Evolutionary conservation across 441 rosid genomes (phyloP).

Genomic region (Sinapis alba): DNA sequence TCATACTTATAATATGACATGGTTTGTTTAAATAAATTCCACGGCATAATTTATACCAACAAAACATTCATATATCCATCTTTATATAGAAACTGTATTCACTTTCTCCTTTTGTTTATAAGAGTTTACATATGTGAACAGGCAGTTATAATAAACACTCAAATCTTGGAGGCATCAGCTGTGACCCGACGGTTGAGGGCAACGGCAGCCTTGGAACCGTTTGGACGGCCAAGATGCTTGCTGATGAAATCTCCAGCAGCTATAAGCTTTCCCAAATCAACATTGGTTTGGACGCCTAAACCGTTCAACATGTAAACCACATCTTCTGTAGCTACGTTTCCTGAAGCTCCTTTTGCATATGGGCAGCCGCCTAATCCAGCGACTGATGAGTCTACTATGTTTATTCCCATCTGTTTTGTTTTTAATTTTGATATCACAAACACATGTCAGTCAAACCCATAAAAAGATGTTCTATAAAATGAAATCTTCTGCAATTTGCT

Average conservation of each 20-base stretch:
- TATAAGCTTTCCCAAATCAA: slow-evolving; percentile 74
- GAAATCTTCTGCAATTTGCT: neutral
- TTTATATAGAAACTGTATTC: neutral
- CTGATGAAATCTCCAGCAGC: slow-evolving; percentile 84
- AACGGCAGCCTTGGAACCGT: slow-evolving; percentile 81
- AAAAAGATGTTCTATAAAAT: neutral
- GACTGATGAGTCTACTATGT: slow-evolving; percentile 77
- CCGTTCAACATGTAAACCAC: slow-evolving; percentile 93
- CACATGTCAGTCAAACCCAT: neutral
- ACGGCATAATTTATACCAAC: neutral
- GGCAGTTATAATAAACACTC: neutral
- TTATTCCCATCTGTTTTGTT: slow-evolving; percentile 79
- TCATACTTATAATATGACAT: neutral
- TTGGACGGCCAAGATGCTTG: slow-evolving; percentile 69
- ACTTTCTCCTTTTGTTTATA: neutral
- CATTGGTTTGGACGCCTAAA: slow-evolving; percentile 83
- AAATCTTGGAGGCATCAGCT: slow-evolving; percentile 82
- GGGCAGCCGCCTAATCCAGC: slow-evolving; percentile 98
- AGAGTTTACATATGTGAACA: slow-evolving; percentile 1
- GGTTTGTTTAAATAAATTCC: neutral
- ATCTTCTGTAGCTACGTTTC: slow-evolving; percentile 94
- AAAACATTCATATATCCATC: slow-evolving; percentile 14
- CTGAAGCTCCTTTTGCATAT: slow-evolving; percentile 95
- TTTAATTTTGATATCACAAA: slow-evolving; percentile 6
- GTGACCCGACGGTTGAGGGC: slow-evolving; percentile 59